Percentiles rank a stretch among this genome's conserved stretches.
Conservation (phyloP, 345 rosid species). For the Populus davidiana region DNA sequence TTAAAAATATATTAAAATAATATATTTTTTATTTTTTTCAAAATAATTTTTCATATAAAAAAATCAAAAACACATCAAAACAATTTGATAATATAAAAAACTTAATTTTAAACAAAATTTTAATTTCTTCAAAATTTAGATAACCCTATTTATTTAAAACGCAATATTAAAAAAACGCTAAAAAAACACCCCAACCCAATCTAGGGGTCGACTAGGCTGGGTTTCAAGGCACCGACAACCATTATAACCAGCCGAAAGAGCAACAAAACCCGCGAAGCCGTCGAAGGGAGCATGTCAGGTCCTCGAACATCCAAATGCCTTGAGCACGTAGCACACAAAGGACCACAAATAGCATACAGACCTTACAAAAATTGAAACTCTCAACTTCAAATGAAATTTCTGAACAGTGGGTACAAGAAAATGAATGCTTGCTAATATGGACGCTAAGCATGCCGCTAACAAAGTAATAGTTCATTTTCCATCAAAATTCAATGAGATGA, state of each 20-base stretch:
- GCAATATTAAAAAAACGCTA: too few relatives aligned
- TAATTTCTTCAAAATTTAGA: too few relatives aligned
- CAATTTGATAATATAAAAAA: too few relatives aligned
- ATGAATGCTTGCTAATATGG: not conserved
- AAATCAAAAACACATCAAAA: too few relatives aligned
- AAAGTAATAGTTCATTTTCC: not conserved
- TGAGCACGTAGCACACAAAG: not conserved
- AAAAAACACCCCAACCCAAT: too few relatives aligned
- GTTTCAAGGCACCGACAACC: not conserved
- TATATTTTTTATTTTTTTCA: too few relatives aligned
- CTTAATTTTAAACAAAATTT: too few relatives aligned
- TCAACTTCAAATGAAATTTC: not conserved
- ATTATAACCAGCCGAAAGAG: not conserved
- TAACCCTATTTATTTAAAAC: too few relatives aligned
- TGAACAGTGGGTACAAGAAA: not conserved
- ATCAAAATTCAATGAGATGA: constrained; percentile 11
- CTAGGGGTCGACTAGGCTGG: too few relatives aligned
- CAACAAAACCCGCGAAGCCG: not conserved
- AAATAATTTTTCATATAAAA: too few relatives aligned
- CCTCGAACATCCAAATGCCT: not conserved
- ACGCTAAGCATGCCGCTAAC: not conserved
- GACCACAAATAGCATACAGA: not conserved
- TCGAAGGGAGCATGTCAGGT: not conserved
- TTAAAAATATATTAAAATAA: too few relatives aligned
- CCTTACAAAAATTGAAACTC: not conserved